A percentile compares a stretch with the other conserved stretches of the same genome.
phyloP scores from a whole-genome alignment of 2,329 filamentous ascomycete species.

The Colletotrichum karsti region DNA sequence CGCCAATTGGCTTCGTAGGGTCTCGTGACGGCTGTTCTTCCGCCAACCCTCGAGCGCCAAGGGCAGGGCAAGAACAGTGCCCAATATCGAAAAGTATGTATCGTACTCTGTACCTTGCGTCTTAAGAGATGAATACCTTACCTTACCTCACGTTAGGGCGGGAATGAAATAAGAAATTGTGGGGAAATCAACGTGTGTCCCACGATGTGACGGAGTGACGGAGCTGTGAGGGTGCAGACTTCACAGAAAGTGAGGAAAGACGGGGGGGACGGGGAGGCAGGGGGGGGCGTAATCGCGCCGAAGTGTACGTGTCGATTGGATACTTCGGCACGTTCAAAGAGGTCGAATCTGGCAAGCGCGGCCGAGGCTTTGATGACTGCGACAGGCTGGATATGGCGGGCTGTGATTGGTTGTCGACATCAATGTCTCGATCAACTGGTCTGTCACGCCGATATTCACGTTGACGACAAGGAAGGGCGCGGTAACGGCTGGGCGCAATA shows the following conservation, averaged over 20 bases:
- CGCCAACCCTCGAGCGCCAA: not conserved
- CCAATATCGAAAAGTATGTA: conserved; percentile 3
- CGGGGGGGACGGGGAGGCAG: not conserved
- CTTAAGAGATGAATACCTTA: conserved; percentile 9
- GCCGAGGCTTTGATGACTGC: conserved; percentile 12
- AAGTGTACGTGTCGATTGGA: conserved; percentile 10
- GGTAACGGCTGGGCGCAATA: not conserved
- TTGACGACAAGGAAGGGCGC: not conserved
- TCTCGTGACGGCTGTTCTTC: conserved; percentile 10
- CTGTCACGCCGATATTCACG: conserved; percentile 22
- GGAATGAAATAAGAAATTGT: conserved; percentile 23
- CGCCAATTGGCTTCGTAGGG: not conserved
- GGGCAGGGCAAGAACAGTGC: conserved; percentile 18
- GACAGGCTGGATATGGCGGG: not conserved
- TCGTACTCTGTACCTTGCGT: conserved; percentile 17
- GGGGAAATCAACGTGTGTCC: conserved; percentile 20
- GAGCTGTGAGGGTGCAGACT: conserved; percentile 10
- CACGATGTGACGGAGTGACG: conserved; percentile 23
- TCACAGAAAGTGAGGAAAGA: conserved; percentile 14
- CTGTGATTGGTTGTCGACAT: conserved; percentile 11
- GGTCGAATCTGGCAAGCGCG: conserved; percentile 18
- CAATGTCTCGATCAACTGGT: conserved; percentile 11
- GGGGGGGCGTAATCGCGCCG: conserved; percentile 5
- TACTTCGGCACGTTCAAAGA: conserved; percentile 1
- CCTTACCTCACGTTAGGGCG: too few species aligned